These are phyloP conservation scores for Alternaria arbusti DNA, from an alignment of 2,329 filamentous ascomycete species.

Conservation along the genomic window DNA sequence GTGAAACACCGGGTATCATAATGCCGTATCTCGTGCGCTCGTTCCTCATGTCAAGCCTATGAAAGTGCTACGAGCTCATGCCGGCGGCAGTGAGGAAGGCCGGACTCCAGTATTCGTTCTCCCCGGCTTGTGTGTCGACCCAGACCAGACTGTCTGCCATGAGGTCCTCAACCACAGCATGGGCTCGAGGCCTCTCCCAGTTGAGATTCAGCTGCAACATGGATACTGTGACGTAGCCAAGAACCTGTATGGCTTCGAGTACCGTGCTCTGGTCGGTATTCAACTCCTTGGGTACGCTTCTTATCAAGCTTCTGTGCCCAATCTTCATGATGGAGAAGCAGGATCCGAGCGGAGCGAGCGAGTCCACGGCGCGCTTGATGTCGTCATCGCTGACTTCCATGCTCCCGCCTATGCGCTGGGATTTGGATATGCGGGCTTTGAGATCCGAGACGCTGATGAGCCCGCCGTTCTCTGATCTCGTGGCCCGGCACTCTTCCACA, in stretches of 20 bases:
- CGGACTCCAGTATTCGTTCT: constrained; percentile 94
- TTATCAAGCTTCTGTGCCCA: constrained; percentile 84
- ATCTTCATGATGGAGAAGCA: constrained; percentile 86
- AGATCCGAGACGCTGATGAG: constrained; percentile 86
- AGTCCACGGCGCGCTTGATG: constrained; percentile 85
- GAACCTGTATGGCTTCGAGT: constrained; percentile 85
- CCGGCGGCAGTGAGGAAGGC: constrained; percentile 65
- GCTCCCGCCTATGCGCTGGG: constrained; percentile 69
- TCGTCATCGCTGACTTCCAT: constrained; percentile 90
- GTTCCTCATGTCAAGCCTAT: not conserved
- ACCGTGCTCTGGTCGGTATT: constrained; percentile 94
- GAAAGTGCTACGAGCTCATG: not conserved
- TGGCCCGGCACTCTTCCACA: constrained; percentile 88
- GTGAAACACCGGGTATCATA: constrained; percentile 23
- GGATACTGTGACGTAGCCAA: constrained; percentile 87
- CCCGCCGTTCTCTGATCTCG: constrained; percentile 88
- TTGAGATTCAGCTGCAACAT: constrained; percentile 86
- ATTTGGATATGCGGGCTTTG: constrained; percentile 73
- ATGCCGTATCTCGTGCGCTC: not conserved
- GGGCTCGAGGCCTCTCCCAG: constrained; percentile 84
- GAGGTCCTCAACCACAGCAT: constrained; percentile 89
- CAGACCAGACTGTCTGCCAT: constrained; percentile 89
- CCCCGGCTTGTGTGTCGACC: constrained; percentile 84
- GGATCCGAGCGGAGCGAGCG: constrained; percentile 83
- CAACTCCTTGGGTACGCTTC: constrained; percentile 91